A percentile compares a stretch with the other conserved stretches of the same genome.
These are phyloP conservation scores for Agaricus subrufescens DNA, from an alignment of 768 basidiomycete species.

Conservation along the genomic window DNA sequence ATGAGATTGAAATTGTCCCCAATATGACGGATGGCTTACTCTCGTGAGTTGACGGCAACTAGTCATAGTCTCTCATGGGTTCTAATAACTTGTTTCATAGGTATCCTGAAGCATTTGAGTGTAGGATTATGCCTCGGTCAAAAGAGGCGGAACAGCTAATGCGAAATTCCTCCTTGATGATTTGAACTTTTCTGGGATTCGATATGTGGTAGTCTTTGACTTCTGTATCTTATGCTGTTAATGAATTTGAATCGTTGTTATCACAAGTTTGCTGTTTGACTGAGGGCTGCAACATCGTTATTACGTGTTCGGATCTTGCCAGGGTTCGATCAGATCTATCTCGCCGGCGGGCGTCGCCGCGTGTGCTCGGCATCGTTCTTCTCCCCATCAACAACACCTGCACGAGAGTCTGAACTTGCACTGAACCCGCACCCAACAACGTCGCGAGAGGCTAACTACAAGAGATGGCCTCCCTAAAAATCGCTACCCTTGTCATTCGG, in stretches of 20 bases:
- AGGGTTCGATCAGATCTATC: no score
- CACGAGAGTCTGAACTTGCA: no score
- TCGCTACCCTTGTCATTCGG: conserved; percentile 10
- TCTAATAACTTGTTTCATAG: neutral
- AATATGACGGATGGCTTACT: neutral
- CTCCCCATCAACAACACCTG: no score
- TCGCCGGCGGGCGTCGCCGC: no score
- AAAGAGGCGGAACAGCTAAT: conserved; percentile 1
- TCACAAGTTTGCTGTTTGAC: no score
- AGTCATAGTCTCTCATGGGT: neutral
- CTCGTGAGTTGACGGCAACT: neutral
- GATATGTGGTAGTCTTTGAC: no score
- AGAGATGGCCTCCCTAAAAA: conserved; percentile 12
- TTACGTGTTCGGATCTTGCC: no score
- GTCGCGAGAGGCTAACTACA: neutral
- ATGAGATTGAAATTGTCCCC: neutral
- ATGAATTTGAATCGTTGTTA: no score
- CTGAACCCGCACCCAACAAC: no score
- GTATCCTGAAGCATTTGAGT: conserved; percentile 18
- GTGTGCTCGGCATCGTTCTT: no score
- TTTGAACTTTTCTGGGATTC: neutral
- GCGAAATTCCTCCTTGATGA: neutral
- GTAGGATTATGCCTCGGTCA: conserved; percentile 18
- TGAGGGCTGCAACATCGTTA: no score
- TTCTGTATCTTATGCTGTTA: no score